Conservation (phyloP, 1,284 basidiomycete genomes). For the Schizopora paradoxa region DNA sequence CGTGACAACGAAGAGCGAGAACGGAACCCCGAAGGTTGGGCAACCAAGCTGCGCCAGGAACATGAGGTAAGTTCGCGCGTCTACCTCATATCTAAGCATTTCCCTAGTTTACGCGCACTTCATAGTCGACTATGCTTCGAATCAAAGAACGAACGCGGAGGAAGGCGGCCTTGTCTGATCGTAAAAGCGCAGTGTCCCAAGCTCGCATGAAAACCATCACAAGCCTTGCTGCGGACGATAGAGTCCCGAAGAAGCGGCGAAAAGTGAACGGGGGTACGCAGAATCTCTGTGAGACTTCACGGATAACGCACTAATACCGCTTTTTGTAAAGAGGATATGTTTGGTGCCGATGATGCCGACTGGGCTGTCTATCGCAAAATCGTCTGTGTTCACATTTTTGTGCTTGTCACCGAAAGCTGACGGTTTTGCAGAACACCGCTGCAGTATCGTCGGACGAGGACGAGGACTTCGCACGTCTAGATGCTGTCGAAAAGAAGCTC, state of each 20-base stretch:
- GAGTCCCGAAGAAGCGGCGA: slow-evolving; percentile 73
- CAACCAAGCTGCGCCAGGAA: slow-evolving; percentile 61
- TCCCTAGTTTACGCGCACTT: slow-evolving; percentile 4
- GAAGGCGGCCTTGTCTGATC: slow-evolving; percentile 80
- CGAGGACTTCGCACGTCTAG: slow-evolving; percentile 76
- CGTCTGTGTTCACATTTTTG: slow-evolving; percentile 39
- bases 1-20: slow-evolving; percentile 78
- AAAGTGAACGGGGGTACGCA: slow-evolving; percentile 65
- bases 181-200: slow-evolving; percentile 94
- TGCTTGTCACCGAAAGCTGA: neutral
- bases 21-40: slow-evolving; percentile 69
- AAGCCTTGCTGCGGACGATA: slow-evolving; percentile 80
- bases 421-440: slow-evolving; percentile 56
- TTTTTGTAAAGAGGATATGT: slow-evolving; percentile 72
- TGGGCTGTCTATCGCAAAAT: slow-evolving; percentile 99
- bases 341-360: slow-evolving; percentile 93
- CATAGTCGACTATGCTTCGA: slow-evolving; percentile 69
- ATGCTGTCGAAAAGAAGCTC: slow-evolving; percentile 76
- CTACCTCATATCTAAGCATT: slow-evolving; percentile 2
- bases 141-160: slow-evolving; percentile 84
- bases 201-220: slow-evolving; percentile 98
- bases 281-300: neutral
- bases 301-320: slow-evolving; percentile 6
- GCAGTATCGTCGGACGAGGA: slow-evolving; percentile 95
- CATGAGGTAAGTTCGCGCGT: slow-evolving; percentile 58